Conservation (phyloP, 306 rosid genomes). For the Cicer judaicum region DNA sequence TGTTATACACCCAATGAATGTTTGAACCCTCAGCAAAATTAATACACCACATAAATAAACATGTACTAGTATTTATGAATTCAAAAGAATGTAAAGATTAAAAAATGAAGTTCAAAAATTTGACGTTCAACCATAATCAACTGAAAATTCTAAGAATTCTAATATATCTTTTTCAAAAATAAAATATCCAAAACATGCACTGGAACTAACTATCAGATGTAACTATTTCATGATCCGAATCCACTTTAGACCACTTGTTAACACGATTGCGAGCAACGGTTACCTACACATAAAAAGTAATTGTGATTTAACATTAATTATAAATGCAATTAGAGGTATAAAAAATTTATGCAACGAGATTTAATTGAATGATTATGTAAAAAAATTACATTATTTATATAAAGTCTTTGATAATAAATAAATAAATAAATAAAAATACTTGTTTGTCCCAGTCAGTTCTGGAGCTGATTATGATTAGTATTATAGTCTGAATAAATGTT, state of each 20-base stretch:
- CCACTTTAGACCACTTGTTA: conserved; percentile 38
- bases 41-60: no score
- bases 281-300: conserved; percentile 28
- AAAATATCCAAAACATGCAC: neutral
- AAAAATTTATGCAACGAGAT: no score
- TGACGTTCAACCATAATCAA: neutral
- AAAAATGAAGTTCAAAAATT: neutral
- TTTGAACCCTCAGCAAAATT: no score
- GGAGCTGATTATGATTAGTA: conserved; percentile 44
- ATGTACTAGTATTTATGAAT: neutral
- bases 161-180: neutral
- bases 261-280: conserved; percentile 37
- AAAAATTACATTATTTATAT: no score
- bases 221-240: conserved; percentile 22
- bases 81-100: neutral
- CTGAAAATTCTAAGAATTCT: neutral
- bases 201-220: conserved; percentile 2
- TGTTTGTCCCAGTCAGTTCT: conserved; percentile 68
- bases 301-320: neutral
- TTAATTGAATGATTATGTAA: no score
- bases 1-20: no score
- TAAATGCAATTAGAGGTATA: no score
- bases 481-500: conserved; percentile 61
- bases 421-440: conserved; percentile 39
- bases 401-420: no score